Percentiles rank a stretch among this genome's conserved stretches.
These are phyloP conservation scores for Alloascoidea africana DNA, from an alignment of 805 yeast species.

Conservation along the genomic window DNA sequence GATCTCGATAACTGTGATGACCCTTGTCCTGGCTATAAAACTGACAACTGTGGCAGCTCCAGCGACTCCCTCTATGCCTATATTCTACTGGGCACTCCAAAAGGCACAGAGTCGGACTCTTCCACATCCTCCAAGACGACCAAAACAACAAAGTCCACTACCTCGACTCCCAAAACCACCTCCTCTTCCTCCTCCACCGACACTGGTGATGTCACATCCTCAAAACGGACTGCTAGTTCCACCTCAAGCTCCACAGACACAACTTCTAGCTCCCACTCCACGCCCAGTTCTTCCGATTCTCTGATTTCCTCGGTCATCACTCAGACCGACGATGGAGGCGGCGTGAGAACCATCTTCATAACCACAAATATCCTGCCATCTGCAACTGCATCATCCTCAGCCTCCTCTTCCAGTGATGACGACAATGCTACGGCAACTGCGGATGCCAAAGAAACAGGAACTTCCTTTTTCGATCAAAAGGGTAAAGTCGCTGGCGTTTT, in stretches of 20 bases:
- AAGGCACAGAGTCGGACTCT: constrained; percentile 13
- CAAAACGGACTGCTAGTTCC: background rate
- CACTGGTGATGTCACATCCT: background rate
- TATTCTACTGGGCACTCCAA: constrained; percentile 22
- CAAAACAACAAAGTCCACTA: constrained; percentile 4
- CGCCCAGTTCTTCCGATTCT: background rate
- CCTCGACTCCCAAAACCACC: constrained; percentile 3
- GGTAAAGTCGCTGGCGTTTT: constrained; percentile 84
- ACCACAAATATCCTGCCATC: too few relatives aligned
- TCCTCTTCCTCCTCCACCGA: background rate
- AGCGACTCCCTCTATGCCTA: constrained; percentile 36
- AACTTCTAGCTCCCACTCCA: background rate
- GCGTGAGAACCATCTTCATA: too few relatives aligned
- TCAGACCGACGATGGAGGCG: too few relatives aligned
- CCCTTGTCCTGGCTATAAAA: constrained; percentile 29
- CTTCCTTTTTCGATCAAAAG: constrained; percentile 44
- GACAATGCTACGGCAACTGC: constrained; percentile 5
- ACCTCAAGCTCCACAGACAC: constrained; percentile 1
- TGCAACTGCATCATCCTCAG: background rate
- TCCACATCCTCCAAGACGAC: constrained; percentile 7
- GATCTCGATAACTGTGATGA: constrained; percentile 18
- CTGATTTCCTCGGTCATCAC: too few relatives aligned
- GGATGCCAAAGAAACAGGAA: background rate
- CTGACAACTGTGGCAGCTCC: constrained; percentile 27
- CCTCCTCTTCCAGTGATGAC: constrained; percentile 2